phyloP scores from a whole-genome alignment of 345 rosid genomes.

The Garcia nutans region DNA sequence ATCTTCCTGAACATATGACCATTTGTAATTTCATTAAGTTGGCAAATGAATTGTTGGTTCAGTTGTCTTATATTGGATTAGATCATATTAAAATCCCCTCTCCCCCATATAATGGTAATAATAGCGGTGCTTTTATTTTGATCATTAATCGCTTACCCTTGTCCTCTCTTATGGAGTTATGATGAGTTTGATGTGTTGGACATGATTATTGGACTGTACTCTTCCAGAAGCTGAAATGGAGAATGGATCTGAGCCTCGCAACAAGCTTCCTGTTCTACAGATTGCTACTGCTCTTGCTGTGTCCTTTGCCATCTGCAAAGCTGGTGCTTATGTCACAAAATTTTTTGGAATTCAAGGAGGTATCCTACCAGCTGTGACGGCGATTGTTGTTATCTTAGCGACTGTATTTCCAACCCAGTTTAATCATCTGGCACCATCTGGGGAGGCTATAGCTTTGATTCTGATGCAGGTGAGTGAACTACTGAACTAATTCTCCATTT shows the following conservation, averaged over 20 bases:
- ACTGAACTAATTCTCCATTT: background rate
- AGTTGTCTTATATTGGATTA: background rate
- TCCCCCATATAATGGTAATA: background rate
- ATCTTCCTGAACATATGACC: conserved; percentile 1
- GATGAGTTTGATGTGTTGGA: background rate
- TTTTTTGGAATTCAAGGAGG: conserved; percentile 66
- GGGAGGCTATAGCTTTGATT: conserved; percentile 87
- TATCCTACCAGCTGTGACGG: conserved; percentile 74
- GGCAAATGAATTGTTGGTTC: background rate
- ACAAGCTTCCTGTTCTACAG: conserved; percentile 58
- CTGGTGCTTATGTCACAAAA: conserved; percentile 46
- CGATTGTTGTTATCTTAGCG: conserved; percentile 67
- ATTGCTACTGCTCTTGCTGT: conserved; percentile 69
- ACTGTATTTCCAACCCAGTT: conserved; percentile 72
- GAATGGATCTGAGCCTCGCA: conserved; percentile 34
- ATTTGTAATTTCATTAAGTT: conserved; percentile 2
- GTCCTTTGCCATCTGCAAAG: conserved; percentile 84
- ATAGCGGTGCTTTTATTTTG: background rate
- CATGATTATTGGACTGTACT: conserved; percentile 6
- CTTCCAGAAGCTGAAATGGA: conserved; percentile 41
- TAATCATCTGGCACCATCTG: conserved; percentile 69
- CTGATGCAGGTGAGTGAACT: conserved; percentile 71
- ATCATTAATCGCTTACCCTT: background rate
- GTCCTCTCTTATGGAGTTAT: background rate
- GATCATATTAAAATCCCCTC: background rate